phyloP scores from a whole-genome alignment of 208 protist genomes.

The Jaenimonas drosophilae region DNA sequence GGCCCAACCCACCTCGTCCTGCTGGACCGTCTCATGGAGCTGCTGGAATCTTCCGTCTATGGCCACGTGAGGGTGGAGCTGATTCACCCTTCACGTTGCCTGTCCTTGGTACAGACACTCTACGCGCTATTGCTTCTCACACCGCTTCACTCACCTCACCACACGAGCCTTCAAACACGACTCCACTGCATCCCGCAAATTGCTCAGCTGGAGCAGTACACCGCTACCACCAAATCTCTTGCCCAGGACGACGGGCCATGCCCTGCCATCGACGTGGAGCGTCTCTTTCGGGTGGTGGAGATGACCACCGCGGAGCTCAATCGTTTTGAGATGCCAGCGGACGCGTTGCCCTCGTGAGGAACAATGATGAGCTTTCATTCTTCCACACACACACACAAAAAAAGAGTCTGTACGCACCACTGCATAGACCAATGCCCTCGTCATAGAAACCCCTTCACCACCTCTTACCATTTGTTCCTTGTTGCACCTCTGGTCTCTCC shows the following conservation, averaged over 20 bases:
- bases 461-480: too few species aligned
- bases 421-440: too few species aligned
- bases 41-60: slow-evolving; percentile 95
- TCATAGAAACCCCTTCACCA: too few species aligned
- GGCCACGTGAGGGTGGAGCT: slow-evolving; percentile 88
- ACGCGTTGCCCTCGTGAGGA: too few species aligned
- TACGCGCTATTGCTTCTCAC: slow-evolving; percentile 96
- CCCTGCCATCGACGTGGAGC: too few species aligned
- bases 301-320: not conserved
- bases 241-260: too few species aligned
- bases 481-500: not conserved
- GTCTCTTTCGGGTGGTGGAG: not conserved
- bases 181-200: slow-evolving; percentile 25
- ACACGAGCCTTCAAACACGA: slow-evolving; percentile 33
- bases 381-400: too few species aligned
- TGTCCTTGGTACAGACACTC: slow-evolving; percentile 87
- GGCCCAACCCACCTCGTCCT: slow-evolving; percentile 90
- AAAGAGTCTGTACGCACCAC: too few species aligned
- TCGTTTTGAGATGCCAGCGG: too few species aligned
- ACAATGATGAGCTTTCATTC: too few species aligned
- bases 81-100: slow-evolving; percentile 69
- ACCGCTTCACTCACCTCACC: slow-evolving; percentile 89
- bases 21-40: slow-evolving; percentile 94
- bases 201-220: slow-evolving; percentile 13
- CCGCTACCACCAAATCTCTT: not conserved